These are phyloP conservation scores for Blastobotrys peoriensis DNA, from an alignment of 805 yeast genomes.

Conservation along the genomic window DNA sequence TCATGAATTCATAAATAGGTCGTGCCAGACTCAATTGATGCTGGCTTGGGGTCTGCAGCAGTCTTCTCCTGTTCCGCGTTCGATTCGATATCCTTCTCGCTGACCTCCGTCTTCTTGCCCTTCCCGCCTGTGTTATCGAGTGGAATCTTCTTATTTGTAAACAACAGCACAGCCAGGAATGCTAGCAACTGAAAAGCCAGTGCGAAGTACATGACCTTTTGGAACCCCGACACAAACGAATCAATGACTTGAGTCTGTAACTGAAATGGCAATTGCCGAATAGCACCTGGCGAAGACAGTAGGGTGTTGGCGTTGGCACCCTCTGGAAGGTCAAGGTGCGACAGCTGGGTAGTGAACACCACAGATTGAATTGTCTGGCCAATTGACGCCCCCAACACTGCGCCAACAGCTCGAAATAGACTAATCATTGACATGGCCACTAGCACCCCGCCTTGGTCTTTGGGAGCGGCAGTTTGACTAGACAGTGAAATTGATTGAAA, in stretches of 20 bases:
- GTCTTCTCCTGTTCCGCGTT: no score
- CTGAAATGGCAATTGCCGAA: slow-evolving; percentile 10
- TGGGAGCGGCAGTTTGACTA: slow-evolving; percentile 47
- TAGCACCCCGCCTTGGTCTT: slow-evolving; percentile 42
- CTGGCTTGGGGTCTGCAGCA: no score
- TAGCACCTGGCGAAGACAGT: slow-evolving; percentile 15
- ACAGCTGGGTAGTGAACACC: slow-evolving; percentile 4
- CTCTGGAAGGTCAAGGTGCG: neutral
- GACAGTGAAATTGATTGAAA: slow-evolving; percentile 40
- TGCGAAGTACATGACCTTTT: slow-evolving; percentile 15
- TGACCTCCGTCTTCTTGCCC: slow-evolving; percentile 4
- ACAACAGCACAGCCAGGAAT: slow-evolving; percentile 10
- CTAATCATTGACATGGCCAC: slow-evolving; percentile 40
- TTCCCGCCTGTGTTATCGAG: neutral
- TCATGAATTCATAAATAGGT: no score
- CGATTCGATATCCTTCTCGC: no score
- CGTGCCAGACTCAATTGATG: no score
- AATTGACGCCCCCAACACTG: slow-evolving; percentile 37
- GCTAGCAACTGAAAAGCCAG: slow-evolving; percentile 13
- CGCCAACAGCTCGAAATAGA: slow-evolving; percentile 41
- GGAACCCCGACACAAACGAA: slow-evolving; percentile 16
- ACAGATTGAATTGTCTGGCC: slow-evolving; percentile 32
- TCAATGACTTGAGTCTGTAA: slow-evolving; percentile 7
- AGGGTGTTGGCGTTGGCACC: slow-evolving; percentile 1
- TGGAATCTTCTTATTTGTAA: slow-evolving; percentile 17